Evolutionary conservation across 2,329 filamentous ascomycete genomes (phyloP).

Genomic region (Colletotrichum sp.): DNA sequence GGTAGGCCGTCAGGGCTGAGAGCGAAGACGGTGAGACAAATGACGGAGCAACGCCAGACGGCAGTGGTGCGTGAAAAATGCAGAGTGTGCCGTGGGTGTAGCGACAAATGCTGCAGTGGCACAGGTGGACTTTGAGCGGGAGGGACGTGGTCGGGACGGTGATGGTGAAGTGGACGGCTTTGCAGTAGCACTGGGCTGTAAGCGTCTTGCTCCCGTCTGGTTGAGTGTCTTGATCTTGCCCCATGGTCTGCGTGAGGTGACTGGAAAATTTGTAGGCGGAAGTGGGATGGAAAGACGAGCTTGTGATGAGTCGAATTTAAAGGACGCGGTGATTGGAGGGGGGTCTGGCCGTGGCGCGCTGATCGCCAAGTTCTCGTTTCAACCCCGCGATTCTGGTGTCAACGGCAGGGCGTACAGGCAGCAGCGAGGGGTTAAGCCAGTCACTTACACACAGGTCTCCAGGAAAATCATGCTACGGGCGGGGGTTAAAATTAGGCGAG

Average conservation of each 20-base stretch:
- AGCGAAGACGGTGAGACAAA: constrained; percentile 44
- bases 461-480: neutral
- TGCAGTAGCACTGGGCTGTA: constrained; percentile 50
- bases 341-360: neutral
- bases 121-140: constrained; percentile 46
- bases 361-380: neutral
- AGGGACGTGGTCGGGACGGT: constrained; percentile 40
- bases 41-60: constrained; percentile 34
- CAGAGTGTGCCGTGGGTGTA: constrained; percentile 44
- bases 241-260: neutral
- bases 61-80: constrained; percentile 44
- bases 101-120: constrained; percentile 51
- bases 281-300: neutral
- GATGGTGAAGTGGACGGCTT: constrained; percentile 45
- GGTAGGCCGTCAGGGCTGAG: constrained; percentile 40
- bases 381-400: neutral
- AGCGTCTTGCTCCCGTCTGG: constrained; percentile 34
- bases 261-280: neutral
- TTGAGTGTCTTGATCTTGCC: neutral
- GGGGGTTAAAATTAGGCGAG: neutral
- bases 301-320: neutral
- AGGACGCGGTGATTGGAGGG: neutral
- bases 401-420: neutral
- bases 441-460: too few species aligned
- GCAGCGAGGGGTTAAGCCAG: neutral